phyloP scores from a whole-genome alignment of 2,329 filamentous ascomycete genomes.

The Venturiaceae sp. region DNA sequence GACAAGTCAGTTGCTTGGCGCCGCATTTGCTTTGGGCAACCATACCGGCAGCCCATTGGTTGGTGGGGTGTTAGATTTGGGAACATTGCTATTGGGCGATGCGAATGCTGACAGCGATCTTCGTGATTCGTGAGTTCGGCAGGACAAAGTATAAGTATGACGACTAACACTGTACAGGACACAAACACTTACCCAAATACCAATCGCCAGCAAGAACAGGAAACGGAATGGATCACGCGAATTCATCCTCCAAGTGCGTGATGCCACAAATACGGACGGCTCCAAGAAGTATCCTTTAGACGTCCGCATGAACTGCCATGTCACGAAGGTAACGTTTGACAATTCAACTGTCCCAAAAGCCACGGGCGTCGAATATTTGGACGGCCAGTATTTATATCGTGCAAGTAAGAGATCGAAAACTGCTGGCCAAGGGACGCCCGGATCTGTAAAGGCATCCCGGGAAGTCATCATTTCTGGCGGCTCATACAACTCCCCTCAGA shows the following conservation, averaged over 20 bases:
- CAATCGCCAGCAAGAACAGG: background rate
- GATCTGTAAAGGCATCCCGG: background rate
- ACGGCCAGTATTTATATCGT: background rate
- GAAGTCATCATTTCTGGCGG: conserved; percentile 31
- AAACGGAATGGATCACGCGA: background rate
- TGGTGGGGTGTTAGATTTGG: background rate
- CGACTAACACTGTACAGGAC: too few species aligned
- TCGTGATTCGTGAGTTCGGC: too few species aligned
- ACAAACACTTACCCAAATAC: background rate
- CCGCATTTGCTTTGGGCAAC: background rate
- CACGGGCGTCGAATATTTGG: background rate
- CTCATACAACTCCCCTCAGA: conserved; percentile 28
- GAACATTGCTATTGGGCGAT: background rate
- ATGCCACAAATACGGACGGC: background rate
- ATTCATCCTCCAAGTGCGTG: background rate
- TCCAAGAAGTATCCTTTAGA: background rate
- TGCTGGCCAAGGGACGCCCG: background rate
- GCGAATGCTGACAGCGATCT: background rate
- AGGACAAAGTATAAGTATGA: too few species aligned
- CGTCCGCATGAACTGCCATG: background rate
- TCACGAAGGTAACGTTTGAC: background rate
- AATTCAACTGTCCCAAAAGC: background rate
- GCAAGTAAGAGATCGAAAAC: background rate
- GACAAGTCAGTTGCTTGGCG: background rate
- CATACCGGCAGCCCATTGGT: background rate